Evolutionary conservation across 495 filamentous ascomycete species (phyloP), one percentile per base, ranked within the genome.

Genomic region (Penicillium steckii): DNA sequence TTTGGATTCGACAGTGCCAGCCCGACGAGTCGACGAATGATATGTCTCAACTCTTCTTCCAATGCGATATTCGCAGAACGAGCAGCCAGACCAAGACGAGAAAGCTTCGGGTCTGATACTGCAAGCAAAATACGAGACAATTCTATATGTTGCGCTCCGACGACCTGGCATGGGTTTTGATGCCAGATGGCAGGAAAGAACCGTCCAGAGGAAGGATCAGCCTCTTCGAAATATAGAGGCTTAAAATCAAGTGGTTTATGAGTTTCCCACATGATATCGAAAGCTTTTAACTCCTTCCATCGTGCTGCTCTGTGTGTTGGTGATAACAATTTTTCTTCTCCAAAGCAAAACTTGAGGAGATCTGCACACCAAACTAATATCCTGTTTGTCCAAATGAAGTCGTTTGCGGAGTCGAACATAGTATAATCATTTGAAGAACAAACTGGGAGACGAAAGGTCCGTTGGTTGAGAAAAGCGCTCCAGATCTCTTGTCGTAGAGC

Each of bases 401-500:
- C 66, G 35, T 61, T 58, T 10, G 62, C 48, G 10, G 57, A 44
- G 8, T 59, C 55, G 17, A 66, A 52, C 8, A 51, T 46, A 12
- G 48, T 56, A 32, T 64, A 58, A n/a, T 44, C 47, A 22, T 62
- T 45, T 24, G 23, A 47, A 4, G 53, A 42, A 4, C 52, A 43
- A 2, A 67, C 42, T 1, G 60, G 55, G 0, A 62, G 44, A 2
- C 52, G 50, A n/a, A 70, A 54, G 9, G 64, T 53, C 2, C 60
- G 59, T 56, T 69, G 66, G n/a, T 63, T 61, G 3, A 66, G 56
- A 22, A 71, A 68, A 4, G 59, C 56, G 29, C 68, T 67, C 55
- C 62, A 67, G 10, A 70, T 64, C 33, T 68, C 68, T 51, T 73
- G 68, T 6, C 68, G 60, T 6, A 65, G 55, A 8, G 57, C 70